phyloP scores from a whole-genome alignment of 2,329 filamentous ascomycete genomes.

The Myriosclerotinia duriaeana region DNA sequence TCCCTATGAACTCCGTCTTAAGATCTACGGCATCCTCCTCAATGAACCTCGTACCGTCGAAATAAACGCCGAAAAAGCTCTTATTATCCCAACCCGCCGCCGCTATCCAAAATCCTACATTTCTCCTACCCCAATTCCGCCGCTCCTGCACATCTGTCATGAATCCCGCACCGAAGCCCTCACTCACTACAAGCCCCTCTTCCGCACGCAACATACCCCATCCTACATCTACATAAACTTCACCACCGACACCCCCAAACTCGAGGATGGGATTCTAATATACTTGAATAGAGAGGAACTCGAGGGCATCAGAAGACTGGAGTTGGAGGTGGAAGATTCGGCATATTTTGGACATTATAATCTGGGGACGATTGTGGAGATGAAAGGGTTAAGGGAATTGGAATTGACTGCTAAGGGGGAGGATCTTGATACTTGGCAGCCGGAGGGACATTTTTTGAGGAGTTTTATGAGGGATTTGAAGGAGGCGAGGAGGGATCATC shows the following conservation, averaged over 20 bases:
- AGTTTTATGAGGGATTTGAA: slow-evolving; percentile 31
- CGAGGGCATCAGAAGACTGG: slow-evolving; percentile 27
- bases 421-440: slow-evolving; percentile 20
- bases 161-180: slow-evolving; percentile 39
- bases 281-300: slow-evolving; percentile 30
- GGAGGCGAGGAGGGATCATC: slow-evolving; percentile 27
- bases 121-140: slow-evolving; percentile 33
- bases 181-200: slow-evolving; percentile 27
- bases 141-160: slow-evolving; percentile 35
- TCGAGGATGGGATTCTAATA: slow-evolving; percentile 29
- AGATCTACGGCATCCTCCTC: slow-evolving; percentile 34
- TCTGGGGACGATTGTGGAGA: slow-evolving; percentile 32
- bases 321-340: slow-evolving; percentile 33
- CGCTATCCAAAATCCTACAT: slow-evolving; percentile 27
- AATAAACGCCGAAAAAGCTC: slow-evolving; percentile 29
- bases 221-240: slow-evolving; percentile 32
- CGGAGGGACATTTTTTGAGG: slow-evolving; percentile 17
- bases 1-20: slow-evolving; percentile 37
- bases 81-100: slow-evolving; percentile 6
- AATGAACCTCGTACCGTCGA: slow-evolving; percentile 28
- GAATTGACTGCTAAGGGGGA: slow-evolving; percentile 26
- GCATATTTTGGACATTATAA: slow-evolving; percentile 37
- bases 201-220: slow-evolving; percentile 24
- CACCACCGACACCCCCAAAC: slow-evolving; percentile 29
- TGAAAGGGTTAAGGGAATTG: slow-evolving; percentile 33